phyloP scores from a whole-genome alignment of 106 monocot genomes.

The Allium cepa region DNA sequence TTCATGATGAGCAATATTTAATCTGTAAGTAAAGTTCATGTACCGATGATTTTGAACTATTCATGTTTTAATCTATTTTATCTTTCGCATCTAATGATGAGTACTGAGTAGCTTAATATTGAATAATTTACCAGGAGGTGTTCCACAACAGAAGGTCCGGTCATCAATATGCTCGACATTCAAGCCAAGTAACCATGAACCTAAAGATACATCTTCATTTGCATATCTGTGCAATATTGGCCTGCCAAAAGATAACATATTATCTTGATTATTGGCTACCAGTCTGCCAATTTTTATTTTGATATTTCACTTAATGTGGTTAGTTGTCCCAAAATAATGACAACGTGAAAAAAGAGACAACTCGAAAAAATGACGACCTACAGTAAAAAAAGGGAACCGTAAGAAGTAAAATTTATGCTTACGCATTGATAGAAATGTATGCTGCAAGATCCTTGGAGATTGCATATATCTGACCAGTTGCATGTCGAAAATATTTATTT shows the following conservation, averaged over 20 bases:
- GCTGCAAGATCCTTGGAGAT: conserved; percentile 85
- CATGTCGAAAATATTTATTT: conserved; percentile 88
- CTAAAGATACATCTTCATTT: conserved; percentile 31
- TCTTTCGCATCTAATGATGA: no score
- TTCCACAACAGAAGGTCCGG: conserved; percentile 74
- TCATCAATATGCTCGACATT: conserved; percentile 86
- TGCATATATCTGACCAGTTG: conserved; percentile 95
- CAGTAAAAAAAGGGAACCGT: no score
- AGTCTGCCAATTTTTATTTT: no score
- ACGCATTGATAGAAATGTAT: conserved; percentile 88
- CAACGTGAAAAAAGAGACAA: background rate
- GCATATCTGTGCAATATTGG: conserved; percentile 33
- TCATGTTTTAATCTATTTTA: no score
- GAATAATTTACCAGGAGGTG: conserved; percentile 31
- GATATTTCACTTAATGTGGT: no score
- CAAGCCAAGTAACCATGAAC: conserved; percentile 84
- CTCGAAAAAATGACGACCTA: no score
- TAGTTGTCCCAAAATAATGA: no score
- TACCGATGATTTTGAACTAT: no score
- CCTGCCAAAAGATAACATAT: background rate
- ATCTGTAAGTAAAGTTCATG: conserved; percentile 23
- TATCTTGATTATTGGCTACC: no score
- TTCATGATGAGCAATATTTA: background rate
- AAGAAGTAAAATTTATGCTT: conserved; percentile 2
- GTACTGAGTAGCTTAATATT: conserved; percentile 12